A percentile compares a stretch with the other conserved stretches of the same genome.
Conservation (phyloP, 768 basidiomycete genomes). For the Lactarius sanguifluus region DNA sequence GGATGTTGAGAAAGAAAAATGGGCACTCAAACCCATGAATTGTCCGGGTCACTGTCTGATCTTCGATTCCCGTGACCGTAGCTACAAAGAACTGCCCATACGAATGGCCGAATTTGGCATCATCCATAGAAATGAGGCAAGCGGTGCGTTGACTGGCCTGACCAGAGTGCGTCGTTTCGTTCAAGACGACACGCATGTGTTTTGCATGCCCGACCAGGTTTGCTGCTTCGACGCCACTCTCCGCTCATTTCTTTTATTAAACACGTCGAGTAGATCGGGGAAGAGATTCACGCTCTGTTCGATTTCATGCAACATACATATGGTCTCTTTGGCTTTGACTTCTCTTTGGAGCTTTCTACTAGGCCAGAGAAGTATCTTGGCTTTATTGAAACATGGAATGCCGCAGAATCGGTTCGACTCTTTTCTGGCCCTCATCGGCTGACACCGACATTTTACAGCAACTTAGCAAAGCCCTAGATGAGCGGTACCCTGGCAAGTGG, state of each 20-base stretch:
- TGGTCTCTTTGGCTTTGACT: conserved; percentile 91
- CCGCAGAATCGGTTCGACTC: conserved; percentile 70
- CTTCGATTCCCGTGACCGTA: conserved; percentile 91
- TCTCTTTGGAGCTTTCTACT: conserved; percentile 92
- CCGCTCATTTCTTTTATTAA: neutral
- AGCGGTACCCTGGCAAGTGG: conserved; percentile 87
- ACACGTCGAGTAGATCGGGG: conserved; percentile 58
- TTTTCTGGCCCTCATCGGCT: neutral
- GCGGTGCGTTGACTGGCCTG: conserved; percentile 88
- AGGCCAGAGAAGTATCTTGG: conserved; percentile 95
- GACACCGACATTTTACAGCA: conserved; percentile 48
- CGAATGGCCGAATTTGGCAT: conserved; percentile 99
- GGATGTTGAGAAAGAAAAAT: conserved; percentile 93
- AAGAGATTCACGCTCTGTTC: conserved; percentile 84
- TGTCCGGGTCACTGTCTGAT: conserved; percentile 97
- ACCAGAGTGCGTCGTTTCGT: conserved; percentile 93
- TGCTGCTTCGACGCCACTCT: conserved; percentile 20
- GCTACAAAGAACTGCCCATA: conserved; percentile 93
- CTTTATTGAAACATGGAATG: conserved; percentile 83
- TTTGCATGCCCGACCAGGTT: conserved; percentile 93
- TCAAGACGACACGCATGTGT: conserved; percentile 98
- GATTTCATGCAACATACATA: conserved; percentile 96
- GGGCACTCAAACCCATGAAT: conserved; percentile 98
- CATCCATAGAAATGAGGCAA: conserved; percentile 94
- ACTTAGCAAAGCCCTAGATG: conserved; percentile 81